These are phyloP conservation scores for Monilinia fructigena DNA, from an alignment of 2,329 filamentous ascomycete genomes.

Conservation along the genomic window DNA sequence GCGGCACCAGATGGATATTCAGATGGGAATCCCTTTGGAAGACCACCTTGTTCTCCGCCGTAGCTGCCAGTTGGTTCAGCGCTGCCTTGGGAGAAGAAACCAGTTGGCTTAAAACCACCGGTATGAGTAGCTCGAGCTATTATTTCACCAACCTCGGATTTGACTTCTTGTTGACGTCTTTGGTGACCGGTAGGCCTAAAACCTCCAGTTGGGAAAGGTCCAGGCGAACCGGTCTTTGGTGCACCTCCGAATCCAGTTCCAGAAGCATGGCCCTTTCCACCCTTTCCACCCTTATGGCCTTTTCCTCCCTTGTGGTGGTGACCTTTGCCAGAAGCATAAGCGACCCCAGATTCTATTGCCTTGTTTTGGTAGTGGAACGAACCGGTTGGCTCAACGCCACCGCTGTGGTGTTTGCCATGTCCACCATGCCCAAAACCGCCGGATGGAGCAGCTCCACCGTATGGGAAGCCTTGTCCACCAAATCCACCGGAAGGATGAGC, in stretches of 20 bases:
- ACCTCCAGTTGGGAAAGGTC: constrained; percentile 1
- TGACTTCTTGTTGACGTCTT: constrained; percentile 10
- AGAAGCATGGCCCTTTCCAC: neutral
- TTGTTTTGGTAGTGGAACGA: neutral
- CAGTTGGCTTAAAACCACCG: too few relatives aligned
- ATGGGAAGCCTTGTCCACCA: too few relatives aligned
- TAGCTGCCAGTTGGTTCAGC: neutral
- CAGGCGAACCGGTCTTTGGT: neutral
- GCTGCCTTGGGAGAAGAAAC: neutral
- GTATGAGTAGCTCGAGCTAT: neutral
- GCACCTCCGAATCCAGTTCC: neutral
- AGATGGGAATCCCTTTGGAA: neutral
- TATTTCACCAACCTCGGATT: too few relatives aligned
- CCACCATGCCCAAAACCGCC: neutral
- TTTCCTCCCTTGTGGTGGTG: neutral
- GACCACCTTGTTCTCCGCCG: neutral
- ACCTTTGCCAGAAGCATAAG: constrained; percentile 1
- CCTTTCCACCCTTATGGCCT: neutral
- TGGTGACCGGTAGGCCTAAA: constrained; percentile 2
- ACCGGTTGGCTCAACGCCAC: neutral
- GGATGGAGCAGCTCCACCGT: neutral
- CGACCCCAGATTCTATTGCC: constrained; percentile 3
- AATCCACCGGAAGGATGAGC: constrained; percentile 1
- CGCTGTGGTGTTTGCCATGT: neutral
- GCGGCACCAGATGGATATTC: too few relatives aligned